Conservation (phyloP, 164 flowering plant genomes). For the Nymphaea thermarum region DNA sequence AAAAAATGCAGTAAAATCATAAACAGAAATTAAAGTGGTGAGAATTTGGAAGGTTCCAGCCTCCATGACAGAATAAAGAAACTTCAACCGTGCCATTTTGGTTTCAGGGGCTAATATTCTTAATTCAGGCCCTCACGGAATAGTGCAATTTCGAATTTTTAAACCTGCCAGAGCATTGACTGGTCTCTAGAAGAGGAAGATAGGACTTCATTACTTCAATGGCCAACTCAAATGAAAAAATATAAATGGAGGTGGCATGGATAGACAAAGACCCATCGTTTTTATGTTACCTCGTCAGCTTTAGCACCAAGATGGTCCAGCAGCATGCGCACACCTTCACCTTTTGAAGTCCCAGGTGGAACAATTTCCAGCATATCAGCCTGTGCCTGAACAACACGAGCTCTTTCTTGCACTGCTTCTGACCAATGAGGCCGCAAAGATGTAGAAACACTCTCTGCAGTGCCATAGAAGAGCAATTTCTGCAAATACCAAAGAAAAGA, state of each 20-base stretch:
- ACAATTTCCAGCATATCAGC: constrained; percentile 89
- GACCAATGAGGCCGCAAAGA: constrained; percentile 81
- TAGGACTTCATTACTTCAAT: no score
- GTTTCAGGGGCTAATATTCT: no score
- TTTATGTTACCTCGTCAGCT: constrained; percentile 50
- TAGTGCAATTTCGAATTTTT: no score
- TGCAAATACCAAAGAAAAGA: constrained; percentile 15
- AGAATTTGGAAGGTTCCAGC: no score
- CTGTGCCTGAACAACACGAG: constrained; percentile 71
- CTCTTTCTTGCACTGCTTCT: constrained; percentile 58
- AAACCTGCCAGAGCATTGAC: no score
- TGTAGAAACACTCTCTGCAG: constrained; percentile 48
- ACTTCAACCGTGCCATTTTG: no score
- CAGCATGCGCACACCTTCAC: constrained; percentile 69
- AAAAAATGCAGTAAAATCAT: no score
- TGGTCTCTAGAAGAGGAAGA: no score
- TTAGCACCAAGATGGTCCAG: constrained; percentile 74
- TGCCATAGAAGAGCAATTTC: constrained; percentile 76
- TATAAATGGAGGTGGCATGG: neutral
- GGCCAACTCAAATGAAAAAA: no score
- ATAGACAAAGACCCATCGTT: neutral
- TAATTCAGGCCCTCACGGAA: no score
- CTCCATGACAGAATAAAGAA: no score
- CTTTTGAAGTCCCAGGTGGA: constrained; percentile 76
- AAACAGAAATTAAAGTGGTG: no score